A percentile compares a stretch with the other conserved stretches of the same genome.
Conservation (phyloP, 2,329 filamentous ascomycete species). For the Aureobasidium sp. region DNA sequence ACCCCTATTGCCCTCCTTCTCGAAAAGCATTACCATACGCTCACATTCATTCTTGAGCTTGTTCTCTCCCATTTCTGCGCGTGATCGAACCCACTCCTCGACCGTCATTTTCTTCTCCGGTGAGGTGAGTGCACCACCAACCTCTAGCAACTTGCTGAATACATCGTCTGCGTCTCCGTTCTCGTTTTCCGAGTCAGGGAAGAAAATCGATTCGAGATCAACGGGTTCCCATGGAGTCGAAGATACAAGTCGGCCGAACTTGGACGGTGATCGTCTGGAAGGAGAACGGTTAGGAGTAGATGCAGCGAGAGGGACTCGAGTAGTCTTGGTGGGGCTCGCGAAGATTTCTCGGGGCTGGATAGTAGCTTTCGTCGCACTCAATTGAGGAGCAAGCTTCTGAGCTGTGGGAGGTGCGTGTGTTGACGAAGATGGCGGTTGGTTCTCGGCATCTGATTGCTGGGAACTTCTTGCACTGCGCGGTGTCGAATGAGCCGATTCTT, state of each 20-base stretch:
- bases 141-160: slow-evolving; percentile 35
- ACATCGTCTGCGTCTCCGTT: slow-evolving; percentile 43
- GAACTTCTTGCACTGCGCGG: slow-evolving; percentile 38
- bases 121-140: slow-evolving; percentile 58
- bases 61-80: slow-evolving; percentile 73
- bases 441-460: slow-evolving; percentile 74
- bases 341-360: slow-evolving; percentile 15
- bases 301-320: slow-evolving; percentile 37
- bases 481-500: slow-evolving; percentile 56
- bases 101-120: slow-evolving; percentile 86
- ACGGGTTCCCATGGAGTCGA: slow-evolving; percentile 62
- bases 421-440: slow-evolving; percentile 62
- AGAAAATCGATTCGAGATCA: slow-evolving; percentile 68
- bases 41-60: slow-evolving; percentile 77
- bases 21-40: slow-evolving; percentile 72
- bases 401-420: slow-evolving; percentile 13
- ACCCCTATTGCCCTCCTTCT: slow-evolving; percentile 72
- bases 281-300: slow-evolving; percentile 32
- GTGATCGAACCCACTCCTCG: slow-evolving; percentile 83
- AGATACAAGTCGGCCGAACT: slow-evolving; percentile 45
- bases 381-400: slow-evolving; percentile 23
- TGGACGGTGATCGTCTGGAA: slow-evolving; percentile 30
- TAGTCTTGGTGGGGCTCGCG: slow-evolving; percentile 28
- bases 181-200: slow-evolving; percentile 34
- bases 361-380: slow-evolving; percentile 24